phyloP scores from a whole-genome alignment of 202 grass and related monocot genomes.

The Musa balbisiana region DNA sequence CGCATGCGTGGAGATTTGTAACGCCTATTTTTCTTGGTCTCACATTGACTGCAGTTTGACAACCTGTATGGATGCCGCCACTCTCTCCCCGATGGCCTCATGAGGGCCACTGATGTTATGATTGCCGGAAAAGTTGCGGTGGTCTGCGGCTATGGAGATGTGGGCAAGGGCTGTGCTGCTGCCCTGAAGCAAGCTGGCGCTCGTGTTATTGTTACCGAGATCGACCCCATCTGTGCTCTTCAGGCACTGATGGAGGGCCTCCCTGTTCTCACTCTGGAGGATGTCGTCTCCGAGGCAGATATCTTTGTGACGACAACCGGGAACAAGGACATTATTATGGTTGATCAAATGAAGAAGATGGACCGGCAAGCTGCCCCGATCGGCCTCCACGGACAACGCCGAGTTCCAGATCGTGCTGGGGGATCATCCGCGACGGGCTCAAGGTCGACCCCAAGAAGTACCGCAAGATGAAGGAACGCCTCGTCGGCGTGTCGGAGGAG shows the following conservation, averaged over 20 bases:
- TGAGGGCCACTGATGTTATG: conserved; percentile 98
- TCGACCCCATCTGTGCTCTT: conserved; percentile 94
- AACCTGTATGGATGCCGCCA: conserved; percentile 98
- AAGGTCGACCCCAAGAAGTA: conserved; percentile 40
- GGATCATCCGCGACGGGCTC: conserved; percentile 32
- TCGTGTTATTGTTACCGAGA: conserved; percentile 91
- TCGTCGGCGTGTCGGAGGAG: conserved; percentile 43
- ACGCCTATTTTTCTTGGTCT: neutral
- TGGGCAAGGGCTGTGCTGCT: conserved; percentile 91
- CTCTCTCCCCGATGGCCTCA: conserved; percentile 92
- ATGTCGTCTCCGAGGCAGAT: conserved; percentile 65
- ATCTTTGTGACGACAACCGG: conserved; percentile 96
- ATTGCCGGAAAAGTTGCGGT: conserved; percentile 87
- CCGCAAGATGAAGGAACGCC: conserved; percentile 36
- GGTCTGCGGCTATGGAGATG: conserved; percentile 91
- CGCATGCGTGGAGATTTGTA: neutral
- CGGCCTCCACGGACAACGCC: conserved; percentile 33
- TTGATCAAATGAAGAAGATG: conserved; percentile 95
- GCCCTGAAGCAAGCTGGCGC: conserved; percentile 95
- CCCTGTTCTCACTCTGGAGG: conserved; percentile 76
- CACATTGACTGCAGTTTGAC: conserved; percentile 48
- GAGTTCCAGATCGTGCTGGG: conserved; percentile 38
- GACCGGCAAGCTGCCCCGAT: conserved; percentile 43
- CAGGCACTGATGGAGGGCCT: conserved; percentile 93
- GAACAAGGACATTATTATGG: conserved; percentile 99